Evolutionary conservation across 1,284 basidiomycete genomes (phyloP), one percentile per base, ranked within the genome.

Genomic region (Sanguinoderma infundibulare): DNA sequence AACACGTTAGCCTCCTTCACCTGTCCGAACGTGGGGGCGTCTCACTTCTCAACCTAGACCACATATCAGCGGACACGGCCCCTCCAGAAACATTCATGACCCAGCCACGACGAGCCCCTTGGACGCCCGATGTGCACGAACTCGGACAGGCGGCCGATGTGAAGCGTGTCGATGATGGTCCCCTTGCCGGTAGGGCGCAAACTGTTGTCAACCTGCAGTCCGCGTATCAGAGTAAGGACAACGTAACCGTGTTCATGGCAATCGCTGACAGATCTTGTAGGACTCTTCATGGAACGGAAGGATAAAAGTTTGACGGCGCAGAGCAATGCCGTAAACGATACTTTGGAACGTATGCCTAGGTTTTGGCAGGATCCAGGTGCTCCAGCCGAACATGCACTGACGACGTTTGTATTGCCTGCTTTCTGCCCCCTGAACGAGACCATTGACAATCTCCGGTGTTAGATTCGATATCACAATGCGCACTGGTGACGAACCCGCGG

Each of bases 391-490:
- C 76, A 84, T 57, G 76, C 86, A 63, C 64, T 90, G 34, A 92
- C 87, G 34, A 81, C 78, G 90, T 86, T 61, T 63, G 75, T 73
- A 34, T 24, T 22, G 22, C 10, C 20, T 35, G 2, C 5, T 3
- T 51, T 35, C n/a, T 34, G n/a, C 5, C 12, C 7, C 8, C 32
- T 14, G 10, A 4, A 3, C 15, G 14, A 20, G 10, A 10, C 2
- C 30, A 51, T 22, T 51, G 8, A 51, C 22, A 1, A 15, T 24
- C 20, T 20, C n/a, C 30, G 3, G 7, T 20, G 42, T 58, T 64
- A 92, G 91, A 17, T 85, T 81, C 64, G 91, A 93, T 68, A 73
- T 89, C 34, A 76, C 83, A 2, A 83, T 86, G 64, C 79, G 81
- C 38, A 77, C 83, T 28, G 83, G 82, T 8, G 75, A 80, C 17